Evolutionary conservation across 495 filamentous ascomycete genomes (phyloP).

Genomic region (Daldinia childiae): DNA sequence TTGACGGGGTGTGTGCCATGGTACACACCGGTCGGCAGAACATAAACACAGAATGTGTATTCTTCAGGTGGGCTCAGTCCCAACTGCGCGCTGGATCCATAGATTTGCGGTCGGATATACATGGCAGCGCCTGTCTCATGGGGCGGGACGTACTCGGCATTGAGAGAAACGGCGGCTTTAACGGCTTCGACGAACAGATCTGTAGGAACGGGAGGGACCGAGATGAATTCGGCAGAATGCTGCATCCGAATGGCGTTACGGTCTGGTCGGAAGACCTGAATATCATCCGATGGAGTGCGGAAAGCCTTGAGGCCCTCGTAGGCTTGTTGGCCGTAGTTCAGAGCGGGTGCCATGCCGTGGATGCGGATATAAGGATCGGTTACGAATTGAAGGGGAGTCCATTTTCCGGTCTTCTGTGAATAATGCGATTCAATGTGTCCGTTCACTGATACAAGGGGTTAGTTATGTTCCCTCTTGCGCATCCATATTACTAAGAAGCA

Average conservation of each 20-base stretch:
- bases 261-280: conserved; percentile 83
- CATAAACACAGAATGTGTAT: conserved; percentile 86
- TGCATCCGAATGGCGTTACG: conserved; percentile 84
- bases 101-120: conserved; percentile 89
- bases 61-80: conserved; percentile 85
- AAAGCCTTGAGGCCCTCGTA: conserved; percentile 96
- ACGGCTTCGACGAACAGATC: conserved; percentile 76
- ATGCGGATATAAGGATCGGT: conserved; percentile 79
- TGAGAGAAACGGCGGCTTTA: conserved; percentile 80
- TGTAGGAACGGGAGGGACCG: conserved; percentile 78
- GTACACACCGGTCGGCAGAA: conserved; percentile 87
- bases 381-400: conserved; percentile 78
- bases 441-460: conserved; percentile 64
- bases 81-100: conserved; percentile 81
- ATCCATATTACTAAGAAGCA: not conserved
- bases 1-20: conserved; percentile 85
- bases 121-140: conserved; percentile 84
- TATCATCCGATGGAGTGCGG: conserved; percentile 70
- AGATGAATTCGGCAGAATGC: conserved; percentile 78
- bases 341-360: conserved; percentile 87
- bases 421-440: conserved; percentile 81
- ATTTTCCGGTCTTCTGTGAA: conserved; percentile 72
- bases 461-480: not conserved
- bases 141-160: conserved; percentile 89
- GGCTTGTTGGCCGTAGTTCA: conserved; percentile 94